These are phyloP conservation scores for Zoysia pacifica DNA, from an alignment of 176 grass and related monocot species.

Conservation along the genomic window DNA sequence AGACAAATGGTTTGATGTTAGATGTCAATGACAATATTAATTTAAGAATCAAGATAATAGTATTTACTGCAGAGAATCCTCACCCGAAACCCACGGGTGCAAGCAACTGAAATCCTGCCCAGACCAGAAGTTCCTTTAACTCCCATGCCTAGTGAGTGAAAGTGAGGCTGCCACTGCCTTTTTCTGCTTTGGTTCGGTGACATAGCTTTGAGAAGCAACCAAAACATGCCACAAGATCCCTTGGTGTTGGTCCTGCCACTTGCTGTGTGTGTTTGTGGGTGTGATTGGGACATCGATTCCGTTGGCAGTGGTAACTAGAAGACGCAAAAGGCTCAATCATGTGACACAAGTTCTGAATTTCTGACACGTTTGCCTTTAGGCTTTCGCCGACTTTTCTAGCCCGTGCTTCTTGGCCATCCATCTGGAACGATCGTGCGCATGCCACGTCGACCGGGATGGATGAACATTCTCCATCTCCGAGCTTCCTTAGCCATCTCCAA, in stretches of 20 bases:
- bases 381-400: not conserved
- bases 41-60: no score
- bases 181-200: not conserved
- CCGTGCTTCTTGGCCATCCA: constrained; percentile 1
- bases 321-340: not conserved
- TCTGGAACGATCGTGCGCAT: not conserved
- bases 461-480: not conserved
- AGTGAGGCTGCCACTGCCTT: not conserved
- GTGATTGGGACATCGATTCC: constrained; percentile 29
- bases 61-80: no score
- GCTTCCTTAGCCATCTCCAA: not conserved
- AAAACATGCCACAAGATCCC: not conserved
- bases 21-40: no score
- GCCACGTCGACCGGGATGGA: not conserved
- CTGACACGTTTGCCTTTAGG: constrained; percentile 23
- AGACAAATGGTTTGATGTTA: no score
- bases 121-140: not conserved
- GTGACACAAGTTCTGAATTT: not conserved
- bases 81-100: constrained; percentile 15
- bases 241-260: constrained; percentile 31
- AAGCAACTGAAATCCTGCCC: constrained; percentile 33
- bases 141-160: constrained; percentile 7
- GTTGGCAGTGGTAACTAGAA: not conserved
- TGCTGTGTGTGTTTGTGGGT: not conserved
- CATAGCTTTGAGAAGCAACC: not conserved